Base-by-base conservation (phyloP, 2,329 filamentous ascomycete genomes). In the Plectosphaerella plurivora region DNA sequence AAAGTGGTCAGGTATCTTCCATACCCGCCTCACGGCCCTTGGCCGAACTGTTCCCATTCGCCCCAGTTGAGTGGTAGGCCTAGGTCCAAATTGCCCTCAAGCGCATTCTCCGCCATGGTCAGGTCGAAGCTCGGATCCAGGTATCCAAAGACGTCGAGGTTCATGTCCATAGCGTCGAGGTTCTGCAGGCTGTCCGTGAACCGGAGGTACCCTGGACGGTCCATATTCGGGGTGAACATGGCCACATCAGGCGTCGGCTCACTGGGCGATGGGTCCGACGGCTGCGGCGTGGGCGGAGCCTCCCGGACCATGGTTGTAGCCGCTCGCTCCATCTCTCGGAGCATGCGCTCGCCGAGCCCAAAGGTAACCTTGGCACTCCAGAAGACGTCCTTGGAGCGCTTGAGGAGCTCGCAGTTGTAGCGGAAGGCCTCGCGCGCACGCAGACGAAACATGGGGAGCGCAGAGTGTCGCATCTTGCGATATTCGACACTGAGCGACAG, bases 401-500 rank as follows among this genome's bases (percentile, higher is more conserved):
- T 72, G 5, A 86, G 66, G 35, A 82, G 69, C 2, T 75, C 70
- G 11, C 80, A 81, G 41, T 82, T 79, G 45, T 73, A 73, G 49
- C 74, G 73, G 59, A 86, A 85, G 0, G 77, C 70, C 14, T 70
- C 71, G 56, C 79, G 76, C 5, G 79, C 77, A n/a, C 82, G 69
- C 0, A 73, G 72, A 4, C 81, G 75, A 54, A 83, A 84, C 72
- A 83, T 79, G 1, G 81, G 76, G 0, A 84, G 67, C 12, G 76
- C 75, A 52, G 79, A 83, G 57, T 84, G 79, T 2, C 82, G 74
- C 81, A 86, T 83, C 60, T 85, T 84, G 45, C 81, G 76, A 57
- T 86, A 86, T 12, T 80, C 78, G 1, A 86, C 80, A 46, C 79
- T 83, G 1, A 87, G 71, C 0, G 83, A 78, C 1, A 87, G 72